Conservation (phyloP, 2,329 filamentous ascomycete species). For the Fusarium mundagurra region DNA sequence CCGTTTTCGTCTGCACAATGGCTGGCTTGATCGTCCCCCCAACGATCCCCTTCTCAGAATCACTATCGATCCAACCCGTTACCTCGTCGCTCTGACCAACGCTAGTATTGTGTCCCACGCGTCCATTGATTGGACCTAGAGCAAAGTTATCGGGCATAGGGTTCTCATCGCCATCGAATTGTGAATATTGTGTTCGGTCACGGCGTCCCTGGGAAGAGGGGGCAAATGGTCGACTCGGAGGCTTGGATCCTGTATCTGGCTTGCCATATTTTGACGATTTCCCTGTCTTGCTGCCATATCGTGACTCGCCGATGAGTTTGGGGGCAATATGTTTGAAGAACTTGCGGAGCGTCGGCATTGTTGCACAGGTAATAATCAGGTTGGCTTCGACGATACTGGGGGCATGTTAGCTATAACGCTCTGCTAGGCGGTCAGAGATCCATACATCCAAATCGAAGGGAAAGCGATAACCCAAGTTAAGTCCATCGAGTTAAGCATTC, state of each 20-base stretch:
- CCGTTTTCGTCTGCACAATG: conserved; percentile 39
- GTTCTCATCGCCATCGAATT: conserved; percentile 32
- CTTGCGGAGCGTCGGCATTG: conserved; percentile 52
- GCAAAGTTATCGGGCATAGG: conserved; percentile 1
- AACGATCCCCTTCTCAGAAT: conserved; percentile 36
- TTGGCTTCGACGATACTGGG: conserved; percentile 49
- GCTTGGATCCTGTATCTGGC: conserved; percentile 22
- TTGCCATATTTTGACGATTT: conserved; percentile 30
- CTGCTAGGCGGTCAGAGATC: not conserved
- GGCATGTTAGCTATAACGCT: not conserved
- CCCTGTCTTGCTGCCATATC: conserved; percentile 37
- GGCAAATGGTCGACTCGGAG: not conserved
- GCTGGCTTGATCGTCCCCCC: conserved; percentile 13
- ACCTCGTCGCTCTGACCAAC: conserved; percentile 27
- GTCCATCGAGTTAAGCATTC: conserved; percentile 41
- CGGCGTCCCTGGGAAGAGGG: conserved; percentile 26
- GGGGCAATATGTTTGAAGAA: conserved; percentile 53
- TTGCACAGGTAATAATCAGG: conserved; percentile 53
- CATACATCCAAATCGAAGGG: conserved; percentile 46
- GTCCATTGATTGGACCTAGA: conserved; percentile 16
- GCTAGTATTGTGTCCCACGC: conserved; percentile 21
- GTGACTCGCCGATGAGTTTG: conserved; percentile 43
- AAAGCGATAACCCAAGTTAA: conserved; percentile 44
- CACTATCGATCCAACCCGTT: conserved; percentile 31
- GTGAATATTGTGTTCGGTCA: conserved; percentile 33